phyloP scores from a whole-genome alignment of 2,329 filamentous ascomycete species.

The Talaromyces piceae region DNA sequence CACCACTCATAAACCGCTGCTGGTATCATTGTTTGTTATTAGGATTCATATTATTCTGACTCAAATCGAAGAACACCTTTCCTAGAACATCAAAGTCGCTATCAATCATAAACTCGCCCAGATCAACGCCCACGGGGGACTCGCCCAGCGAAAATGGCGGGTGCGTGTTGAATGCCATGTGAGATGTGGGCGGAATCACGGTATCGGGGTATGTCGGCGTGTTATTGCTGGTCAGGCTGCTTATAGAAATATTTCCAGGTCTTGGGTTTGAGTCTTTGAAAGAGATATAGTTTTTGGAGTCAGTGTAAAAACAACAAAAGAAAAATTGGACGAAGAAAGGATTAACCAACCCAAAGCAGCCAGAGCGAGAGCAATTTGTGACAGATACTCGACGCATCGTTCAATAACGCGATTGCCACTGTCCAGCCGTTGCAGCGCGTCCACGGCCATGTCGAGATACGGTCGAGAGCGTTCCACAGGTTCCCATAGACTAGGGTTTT shows the following conservation, averaged over 20 bases:
- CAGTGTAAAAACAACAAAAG: neutral
- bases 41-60: neutral
- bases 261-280: neutral
- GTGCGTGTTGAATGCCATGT: neutral
- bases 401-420: neutral
- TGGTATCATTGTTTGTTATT: neutral
- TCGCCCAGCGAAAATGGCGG: slow-evolving; percentile 1
- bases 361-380: slow-evolving; percentile 1
- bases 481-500: slow-evolving; percentile 8
- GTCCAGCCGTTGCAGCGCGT: neutral
- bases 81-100: slow-evolving; percentile 5
- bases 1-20: neutral
- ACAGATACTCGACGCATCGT: neutral
- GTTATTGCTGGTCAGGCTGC: neutral
- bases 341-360: slow-evolving; percentile 9
- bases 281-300: neutral
- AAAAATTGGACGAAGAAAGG: neutral
- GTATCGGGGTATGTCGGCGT: neutral
- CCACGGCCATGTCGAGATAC: slow-evolving; percentile 16
- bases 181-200: neutral
- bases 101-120: slow-evolving; percentile 10
- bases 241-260: neutral
- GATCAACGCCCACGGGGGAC: slow-evolving; percentile 4
- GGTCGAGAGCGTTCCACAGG: slow-evolving; percentile 10
- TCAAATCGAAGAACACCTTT: slow-evolving; percentile 3